phyloP scores from a whole-genome alignment of 192 early-diverging fungal species.

The Kappamyces sp. region DNA sequence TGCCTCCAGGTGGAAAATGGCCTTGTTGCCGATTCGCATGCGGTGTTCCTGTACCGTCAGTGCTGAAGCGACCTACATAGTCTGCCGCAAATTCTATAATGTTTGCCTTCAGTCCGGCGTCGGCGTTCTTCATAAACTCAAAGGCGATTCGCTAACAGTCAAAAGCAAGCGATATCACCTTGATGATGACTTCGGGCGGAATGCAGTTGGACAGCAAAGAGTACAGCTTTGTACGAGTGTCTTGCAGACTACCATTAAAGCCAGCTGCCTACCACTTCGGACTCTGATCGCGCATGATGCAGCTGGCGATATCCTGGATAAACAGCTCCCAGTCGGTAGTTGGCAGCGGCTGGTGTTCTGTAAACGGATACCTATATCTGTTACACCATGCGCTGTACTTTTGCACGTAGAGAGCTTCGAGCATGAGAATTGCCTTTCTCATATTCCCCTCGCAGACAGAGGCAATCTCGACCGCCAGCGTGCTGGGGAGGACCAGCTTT shows the following conservation, averaged over 20 bases:
- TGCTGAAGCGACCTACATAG: conserved; percentile 42
- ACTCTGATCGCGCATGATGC: conserved; percentile 70
- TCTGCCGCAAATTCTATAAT: conserved; percentile 73
- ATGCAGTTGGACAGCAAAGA: conserved; percentile 89
- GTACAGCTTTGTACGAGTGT: conserved; percentile 72
- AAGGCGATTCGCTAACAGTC: conserved; percentile 54
- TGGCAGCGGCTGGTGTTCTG: conserved; percentile 46
- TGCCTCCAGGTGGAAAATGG: conserved; percentile 91
- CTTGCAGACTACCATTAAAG: conserved; percentile 43
- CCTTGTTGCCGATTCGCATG: conserved; percentile 77
- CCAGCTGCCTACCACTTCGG: conserved; percentile 50
- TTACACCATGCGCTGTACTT: conserved; percentile 10
- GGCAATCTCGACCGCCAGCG: conserved; percentile 63
- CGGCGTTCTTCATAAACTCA: conserved; percentile 65
- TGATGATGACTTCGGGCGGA: conserved; percentile 71
- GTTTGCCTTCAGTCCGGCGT: conserved; percentile 57
- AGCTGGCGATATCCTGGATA: conserved; percentile 58
- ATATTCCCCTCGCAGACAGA: conserved; percentile 71
- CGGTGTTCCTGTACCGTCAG: conserved; percentile 62
- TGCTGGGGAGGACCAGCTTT: conserved; percentile 53
- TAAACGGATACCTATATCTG: conserved; percentile 38
- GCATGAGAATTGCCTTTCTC: conserved; percentile 81
- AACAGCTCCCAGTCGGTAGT: conserved; percentile 85
- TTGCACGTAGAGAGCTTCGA: conserved; percentile 64
- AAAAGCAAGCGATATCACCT: conserved; percentile 35